Evolutionary conservation across 495 filamentous ascomycete species (phyloP).

Genomic region (Talaromyces wortmannii): DNA sequence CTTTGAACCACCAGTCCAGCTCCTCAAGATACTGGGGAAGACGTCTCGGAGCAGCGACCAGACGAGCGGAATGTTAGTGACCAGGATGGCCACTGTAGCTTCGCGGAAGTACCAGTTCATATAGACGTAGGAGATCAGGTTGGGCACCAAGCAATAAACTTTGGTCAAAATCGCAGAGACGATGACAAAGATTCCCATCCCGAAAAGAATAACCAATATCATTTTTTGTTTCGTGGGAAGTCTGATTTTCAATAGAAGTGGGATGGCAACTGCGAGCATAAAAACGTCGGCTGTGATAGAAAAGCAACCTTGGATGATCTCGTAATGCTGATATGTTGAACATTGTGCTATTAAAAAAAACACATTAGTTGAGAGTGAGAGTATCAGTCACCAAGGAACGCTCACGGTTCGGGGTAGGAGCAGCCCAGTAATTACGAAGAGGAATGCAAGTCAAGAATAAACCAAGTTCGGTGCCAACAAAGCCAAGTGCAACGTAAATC

Average conservation of each 20-base stretch:
- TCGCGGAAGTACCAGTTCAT: constrained; percentile 71
- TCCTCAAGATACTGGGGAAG: constrained; percentile 42
- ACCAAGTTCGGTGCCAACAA: constrained; percentile 53
- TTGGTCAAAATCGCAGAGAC: constrained; percentile 58
- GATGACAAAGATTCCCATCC: constrained; percentile 62
- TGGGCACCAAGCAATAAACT: constrained; percentile 55
- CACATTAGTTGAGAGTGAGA: too few species aligned
- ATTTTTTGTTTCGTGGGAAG: constrained; percentile 51
- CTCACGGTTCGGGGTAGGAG: constrained; percentile 30
- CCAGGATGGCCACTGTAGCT: constrained; percentile 55
- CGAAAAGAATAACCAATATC: constrained; percentile 43
- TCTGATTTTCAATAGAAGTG: constrained; percentile 50
- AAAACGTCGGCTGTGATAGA: constrained; percentile 60
- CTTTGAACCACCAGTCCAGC: constrained; percentile 38
- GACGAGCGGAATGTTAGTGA: constrained; percentile 59
- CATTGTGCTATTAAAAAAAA: constrained; percentile 31
- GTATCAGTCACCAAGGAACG: not conserved
- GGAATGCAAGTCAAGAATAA: constrained; percentile 60
- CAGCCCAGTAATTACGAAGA: constrained; percentile 54
- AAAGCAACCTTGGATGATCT: constrained; percentile 45
- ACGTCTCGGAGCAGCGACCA: constrained; percentile 56
- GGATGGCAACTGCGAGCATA: constrained; percentile 59
- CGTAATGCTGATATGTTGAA: constrained; percentile 43
- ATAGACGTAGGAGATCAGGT: constrained; percentile 45
- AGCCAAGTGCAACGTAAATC: constrained; percentile 50